Base-by-base conservation (phyloP, 2,329 filamentous ascomycete genomes). In the Aspergillus flavus region DNA sequence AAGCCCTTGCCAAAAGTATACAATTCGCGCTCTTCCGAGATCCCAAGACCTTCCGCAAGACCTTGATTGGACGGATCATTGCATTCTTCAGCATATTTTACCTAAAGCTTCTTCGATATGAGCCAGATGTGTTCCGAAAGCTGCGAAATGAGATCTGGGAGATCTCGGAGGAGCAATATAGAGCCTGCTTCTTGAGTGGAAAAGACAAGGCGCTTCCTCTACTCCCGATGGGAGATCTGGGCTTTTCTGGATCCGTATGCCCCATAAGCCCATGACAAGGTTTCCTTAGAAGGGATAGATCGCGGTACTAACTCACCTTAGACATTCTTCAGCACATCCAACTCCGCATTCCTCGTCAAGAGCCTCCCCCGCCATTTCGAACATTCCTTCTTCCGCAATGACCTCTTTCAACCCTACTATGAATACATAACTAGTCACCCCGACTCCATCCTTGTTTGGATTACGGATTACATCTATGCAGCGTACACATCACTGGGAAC, bases 281-380 rank as follows among this genome's bases (percentile, higher is more conserved):
- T 19, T 21, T 23, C 2, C 41, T n/a, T 12, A 19, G 10, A 45
- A 39, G 19, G 6, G 19, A 41, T n/a, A n/a, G 19, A 6, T n/a
- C 28, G 6, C 52, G 5, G n/a, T 48, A 21, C 41, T 58, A 28
- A 59, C 19, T 21, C 16, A 41, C 28, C 28, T 6, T 62, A 86
- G 78, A 91, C 90, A 0, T 93, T 93, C 77, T 92, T 91, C 76
- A 84, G 83, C 5, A 92, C 90, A 0, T 76, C 80, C 4, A 86
- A 93, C 68, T 82, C 81, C n/a, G 86, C 85, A 66, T 92, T 86
- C 71, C 83, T 93, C 10, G 82, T 93, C 72, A 93, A 93, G 72
- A 90, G 88, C 1, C 79, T 93, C 0, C 89, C 90, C 0, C 84
- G 90, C 1, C 81, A 83, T 36, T 91, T 91, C 66, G 91, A 93